phyloP scores from a whole-genome alignment of 345 rosid species.

The Murraya paniculata region DNA sequence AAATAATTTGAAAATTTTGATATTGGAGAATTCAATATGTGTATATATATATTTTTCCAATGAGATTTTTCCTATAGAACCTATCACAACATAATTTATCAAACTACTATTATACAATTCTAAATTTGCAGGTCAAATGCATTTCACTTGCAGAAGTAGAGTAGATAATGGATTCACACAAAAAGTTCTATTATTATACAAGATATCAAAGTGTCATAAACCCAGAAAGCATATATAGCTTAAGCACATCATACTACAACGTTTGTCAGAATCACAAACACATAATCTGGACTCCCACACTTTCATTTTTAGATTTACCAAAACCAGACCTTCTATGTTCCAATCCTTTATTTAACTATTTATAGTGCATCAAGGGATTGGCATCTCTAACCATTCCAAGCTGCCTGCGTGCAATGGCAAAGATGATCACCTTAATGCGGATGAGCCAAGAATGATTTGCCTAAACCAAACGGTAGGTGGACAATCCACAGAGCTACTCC shows the following conservation, averaged over 20 bases:
- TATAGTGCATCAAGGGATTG: slow-evolving; percentile 22
- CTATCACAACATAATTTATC: not conserved
- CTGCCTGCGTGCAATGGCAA: slow-evolving; percentile 14
- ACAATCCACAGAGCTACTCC: slow-evolving; percentile 25
- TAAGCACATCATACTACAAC: slow-evolving; percentile 7
- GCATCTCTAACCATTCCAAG: slow-evolving; percentile 20
- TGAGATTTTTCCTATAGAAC: too few species aligned
- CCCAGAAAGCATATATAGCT: not conserved
- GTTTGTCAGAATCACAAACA: slow-evolving; percentile 4
- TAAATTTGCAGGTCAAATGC: not conserved
- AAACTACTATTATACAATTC: not conserved
- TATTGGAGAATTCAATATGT: too few species aligned
- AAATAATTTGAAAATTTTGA: too few species aligned
- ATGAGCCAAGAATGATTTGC: slow-evolving; percentile 98
- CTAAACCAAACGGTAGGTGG: slow-evolving; percentile 52
- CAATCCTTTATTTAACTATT: not conserved
- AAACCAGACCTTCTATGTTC: slow-evolving; percentile 3
- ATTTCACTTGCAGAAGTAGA: not conserved
- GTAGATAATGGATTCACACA: not conserved
- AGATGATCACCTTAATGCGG: slow-evolving; percentile 27
- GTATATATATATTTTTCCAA: too few species aligned
- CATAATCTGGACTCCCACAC: not conserved
- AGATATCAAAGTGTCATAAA: not conserved
- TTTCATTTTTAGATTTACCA: not conserved
- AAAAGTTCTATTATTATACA: not conserved